These are phyloP conservation scores for Claviceps sorghi DNA, from an alignment of 2,329 filamentous ascomycete genomes.

Conservation along the genomic window DNA sequence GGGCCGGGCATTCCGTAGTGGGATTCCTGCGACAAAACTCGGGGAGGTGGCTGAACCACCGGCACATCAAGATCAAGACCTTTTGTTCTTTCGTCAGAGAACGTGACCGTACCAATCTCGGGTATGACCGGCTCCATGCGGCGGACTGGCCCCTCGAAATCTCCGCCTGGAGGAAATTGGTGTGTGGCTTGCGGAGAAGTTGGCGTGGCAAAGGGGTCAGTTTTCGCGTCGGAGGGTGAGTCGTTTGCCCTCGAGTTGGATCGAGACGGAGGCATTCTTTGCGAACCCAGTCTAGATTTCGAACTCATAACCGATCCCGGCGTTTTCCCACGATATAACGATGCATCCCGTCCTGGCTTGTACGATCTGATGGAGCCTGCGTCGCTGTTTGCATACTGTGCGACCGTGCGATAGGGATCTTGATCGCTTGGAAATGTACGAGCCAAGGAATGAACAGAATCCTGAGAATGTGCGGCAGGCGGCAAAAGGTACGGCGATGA, in stretches of 20 bases:
- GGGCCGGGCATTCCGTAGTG: slow-evolving; percentile 12
- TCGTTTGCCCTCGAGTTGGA: slow-evolving; percentile 30
- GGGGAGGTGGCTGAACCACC: slow-evolving; percentile 16
- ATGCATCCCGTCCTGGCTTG: slow-evolving; percentile 25
- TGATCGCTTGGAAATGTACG: slow-evolving; percentile 59
- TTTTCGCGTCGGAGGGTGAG: slow-evolving; percentile 18
- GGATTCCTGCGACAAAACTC: slow-evolving; percentile 16
- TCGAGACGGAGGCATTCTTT: slow-evolving; percentile 18
- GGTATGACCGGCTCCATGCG: slow-evolving; percentile 22
- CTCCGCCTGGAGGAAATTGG: slow-evolving; percentile 5
- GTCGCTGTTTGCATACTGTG: slow-evolving; percentile 42
- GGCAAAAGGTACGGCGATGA: slow-evolving; percentile 89
- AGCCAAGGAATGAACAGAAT: slow-evolving; percentile 77
- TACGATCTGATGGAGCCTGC: slow-evolving; percentile 41
- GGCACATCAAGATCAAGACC: slow-evolving; percentile 15
- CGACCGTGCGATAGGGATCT: slow-evolving; percentile 66
- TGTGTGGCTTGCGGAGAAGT: slow-evolving; percentile 17
- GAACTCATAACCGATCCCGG: slow-evolving; percentile 15
- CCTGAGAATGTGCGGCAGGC: slow-evolving; percentile 63
- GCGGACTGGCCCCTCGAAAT: slow-evolving; percentile 14
- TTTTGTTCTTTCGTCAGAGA: slow-evolving; percentile 14
- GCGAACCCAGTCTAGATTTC: slow-evolving; percentile 9
- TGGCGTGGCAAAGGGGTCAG: slow-evolving; percentile 23
- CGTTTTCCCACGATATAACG: slow-evolving; percentile 30
- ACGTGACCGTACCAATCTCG: slow-evolving; percentile 22